Conservation (phyloP, 2,329 filamentous ascomycete genomes). For the Ceratocystis ficicola region DNA sequence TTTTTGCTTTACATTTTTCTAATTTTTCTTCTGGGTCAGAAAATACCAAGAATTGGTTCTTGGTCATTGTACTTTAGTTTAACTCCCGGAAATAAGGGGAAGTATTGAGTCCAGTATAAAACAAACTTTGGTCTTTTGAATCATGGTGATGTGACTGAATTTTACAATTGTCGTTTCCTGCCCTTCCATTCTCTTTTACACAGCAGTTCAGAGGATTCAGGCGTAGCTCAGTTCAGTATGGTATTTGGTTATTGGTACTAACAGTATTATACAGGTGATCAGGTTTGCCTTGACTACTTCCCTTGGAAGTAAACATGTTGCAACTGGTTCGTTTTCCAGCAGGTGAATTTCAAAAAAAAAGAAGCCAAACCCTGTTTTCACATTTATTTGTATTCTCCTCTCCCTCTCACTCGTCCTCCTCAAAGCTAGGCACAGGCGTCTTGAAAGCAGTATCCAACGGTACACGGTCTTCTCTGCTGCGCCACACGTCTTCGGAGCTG, state of each 20-base stretch:
- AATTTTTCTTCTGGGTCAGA: conserved; percentile 27
- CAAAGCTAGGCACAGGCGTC: conserved; percentile 31
- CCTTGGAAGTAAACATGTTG: background rate
- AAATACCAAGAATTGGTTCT: conserved; percentile 20
- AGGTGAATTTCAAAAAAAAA: background rate
- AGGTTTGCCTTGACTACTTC: background rate
- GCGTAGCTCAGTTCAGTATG: too few relatives aligned
- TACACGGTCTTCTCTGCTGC: conserved; percentile 53
- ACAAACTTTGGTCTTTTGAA: background rate
- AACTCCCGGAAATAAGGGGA: conserved; percentile 14
- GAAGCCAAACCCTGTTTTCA: background rate
- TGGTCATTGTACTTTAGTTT: conserved; percentile 23
- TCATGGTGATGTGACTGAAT: background rate
- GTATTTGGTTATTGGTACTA: background rate
- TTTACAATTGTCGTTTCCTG: background rate
- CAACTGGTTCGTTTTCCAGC: background rate
- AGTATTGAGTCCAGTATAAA: conserved; percentile 23
- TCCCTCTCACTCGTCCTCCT: conserved; percentile 25
- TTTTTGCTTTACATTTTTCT: conserved; percentile 22
- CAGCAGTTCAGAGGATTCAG: too few relatives aligned
- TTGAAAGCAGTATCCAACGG: conserved; percentile 37
- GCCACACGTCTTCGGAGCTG: conserved; percentile 88
- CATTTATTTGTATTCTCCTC: background rate
- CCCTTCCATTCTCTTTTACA: too few relatives aligned
- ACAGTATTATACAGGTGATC: background rate